Conservation (phyloP, 345 rosid species). For the Sonneratia alba region DNA sequence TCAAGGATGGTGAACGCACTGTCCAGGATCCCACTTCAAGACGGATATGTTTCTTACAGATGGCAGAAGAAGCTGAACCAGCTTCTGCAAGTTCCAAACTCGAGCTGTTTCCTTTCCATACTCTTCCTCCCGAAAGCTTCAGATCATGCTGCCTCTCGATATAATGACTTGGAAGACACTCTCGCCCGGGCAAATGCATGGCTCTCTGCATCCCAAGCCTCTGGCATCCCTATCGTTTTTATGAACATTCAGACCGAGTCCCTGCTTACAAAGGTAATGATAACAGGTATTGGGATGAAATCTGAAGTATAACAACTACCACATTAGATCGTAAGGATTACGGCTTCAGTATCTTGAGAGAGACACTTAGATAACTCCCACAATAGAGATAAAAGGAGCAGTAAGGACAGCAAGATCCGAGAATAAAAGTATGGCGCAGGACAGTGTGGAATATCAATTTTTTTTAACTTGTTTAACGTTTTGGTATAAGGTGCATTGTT, state of each 20-base stretch:
- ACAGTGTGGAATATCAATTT: not conserved
- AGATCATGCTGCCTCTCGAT: slow-evolving; percentile 60
- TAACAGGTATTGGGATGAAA: not conserved
- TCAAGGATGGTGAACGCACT: slow-evolving; percentile 74
- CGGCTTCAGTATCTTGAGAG: no score
- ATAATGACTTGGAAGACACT: slow-evolving; percentile 93
- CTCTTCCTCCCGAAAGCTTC: slow-evolving; percentile 87
- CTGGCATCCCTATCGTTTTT: slow-evolving; percentile 75
- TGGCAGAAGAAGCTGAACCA: slow-evolving; percentile 75
- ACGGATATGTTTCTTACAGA: slow-evolving; percentile 83
- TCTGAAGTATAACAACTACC: no score
- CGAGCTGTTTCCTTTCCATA: slow-evolving; percentile 79
- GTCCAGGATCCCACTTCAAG: slow-evolving; percentile 64
- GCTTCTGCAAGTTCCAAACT: slow-evolving; percentile 50
- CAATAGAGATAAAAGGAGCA: no score
- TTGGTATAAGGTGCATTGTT: not conserved
- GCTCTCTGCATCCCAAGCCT: slow-evolving; percentile 69
- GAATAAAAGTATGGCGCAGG: no score
- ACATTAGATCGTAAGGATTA: no score
- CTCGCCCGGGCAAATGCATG: slow-evolving; percentile 88
- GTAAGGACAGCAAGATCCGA: no score
- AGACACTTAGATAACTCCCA: no score
- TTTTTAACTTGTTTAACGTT: not conserved
- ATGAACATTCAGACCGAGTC: slow-evolving; percentile 92
- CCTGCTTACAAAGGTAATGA: slow-evolving; percentile 75